Conservation (phyloP, 768 basidiomycete genomes). For the Kondoa subrosea region DNA sequence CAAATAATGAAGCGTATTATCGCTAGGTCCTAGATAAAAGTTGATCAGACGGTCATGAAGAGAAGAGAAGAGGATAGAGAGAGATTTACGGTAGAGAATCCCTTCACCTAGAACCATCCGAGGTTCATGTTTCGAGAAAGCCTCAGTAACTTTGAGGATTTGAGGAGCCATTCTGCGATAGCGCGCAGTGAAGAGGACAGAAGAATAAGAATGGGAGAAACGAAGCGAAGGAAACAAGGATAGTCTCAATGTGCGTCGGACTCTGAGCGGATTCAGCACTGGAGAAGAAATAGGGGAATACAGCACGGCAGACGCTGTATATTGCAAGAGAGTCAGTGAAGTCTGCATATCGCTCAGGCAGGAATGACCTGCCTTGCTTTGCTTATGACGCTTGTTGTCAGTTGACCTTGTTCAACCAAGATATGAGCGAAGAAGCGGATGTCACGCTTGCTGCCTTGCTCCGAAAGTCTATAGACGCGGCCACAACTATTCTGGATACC, state of each 20-base stretch:
- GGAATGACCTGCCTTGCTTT: too few relatives aligned
- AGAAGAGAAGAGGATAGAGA: neutral
- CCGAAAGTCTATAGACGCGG: neutral
- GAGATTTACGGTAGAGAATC: conserved; percentile 3
- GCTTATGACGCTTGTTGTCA: too few relatives aligned
- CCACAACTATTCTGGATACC: neutral
- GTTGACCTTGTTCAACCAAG: too few relatives aligned
- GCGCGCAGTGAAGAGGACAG: too few relatives aligned
- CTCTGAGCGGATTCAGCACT: too few relatives aligned
- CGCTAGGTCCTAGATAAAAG: conserved; percentile 2
- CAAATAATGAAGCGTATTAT: conserved; percentile 17
- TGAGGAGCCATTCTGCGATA: conserved; percentile 4
- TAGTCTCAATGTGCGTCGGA: too few relatives aligned
- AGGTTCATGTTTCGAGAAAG: conserved; percentile 15
- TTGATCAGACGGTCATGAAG: neutral
- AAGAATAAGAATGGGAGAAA: too few relatives aligned
- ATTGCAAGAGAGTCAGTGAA: too few relatives aligned
- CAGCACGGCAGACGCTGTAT: too few relatives aligned
- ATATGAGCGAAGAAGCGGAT: neutral
- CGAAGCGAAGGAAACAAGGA: too few relatives aligned
- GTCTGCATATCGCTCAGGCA: too few relatives aligned
- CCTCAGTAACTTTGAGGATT: conserved; percentile 5
- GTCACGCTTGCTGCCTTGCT: neutral
- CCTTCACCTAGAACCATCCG: conserved; percentile 17
- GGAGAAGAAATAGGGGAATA: too few relatives aligned